Evolutionary conservation across 106 monocot genomes (phyloP).

Genomic region (Acanthochlamys bracteata): DNA sequence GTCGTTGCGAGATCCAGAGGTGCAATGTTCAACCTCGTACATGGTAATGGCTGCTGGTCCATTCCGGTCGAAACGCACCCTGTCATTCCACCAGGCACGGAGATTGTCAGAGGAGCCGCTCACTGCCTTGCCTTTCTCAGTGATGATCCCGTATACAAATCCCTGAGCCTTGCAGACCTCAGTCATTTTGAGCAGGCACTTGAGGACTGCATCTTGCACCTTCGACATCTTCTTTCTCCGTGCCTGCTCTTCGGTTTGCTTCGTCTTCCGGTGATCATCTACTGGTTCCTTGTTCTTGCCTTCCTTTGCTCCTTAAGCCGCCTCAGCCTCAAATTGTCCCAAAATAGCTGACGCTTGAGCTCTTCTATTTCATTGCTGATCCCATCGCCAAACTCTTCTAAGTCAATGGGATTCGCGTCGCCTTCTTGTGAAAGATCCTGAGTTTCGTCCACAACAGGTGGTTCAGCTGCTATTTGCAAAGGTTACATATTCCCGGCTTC

Average conservation of each 20-base stretch:
- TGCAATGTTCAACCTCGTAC: slow-evolving; percentile 11
- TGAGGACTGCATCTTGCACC: slow-evolving; percentile 30
- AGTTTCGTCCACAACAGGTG: too few relatives aligned
- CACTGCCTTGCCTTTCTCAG: slow-evolving; percentile 35
- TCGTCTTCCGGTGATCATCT: slow-evolving; percentile 12
- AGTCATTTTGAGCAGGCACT: slow-evolving; percentile 35
- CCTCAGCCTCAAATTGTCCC: slow-evolving; percentile 27
- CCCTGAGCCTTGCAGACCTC: slow-evolving; percentile 38
- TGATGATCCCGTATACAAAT: slow-evolving; percentile 39
- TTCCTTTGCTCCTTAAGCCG: slow-evolving; percentile 20
- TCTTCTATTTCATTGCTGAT: slow-evolving; percentile 30
- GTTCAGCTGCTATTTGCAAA: too few relatives aligned
- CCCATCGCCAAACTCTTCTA: slow-evolving; percentile 5
- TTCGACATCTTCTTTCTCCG: slow-evolving; percentile 35
- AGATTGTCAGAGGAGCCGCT: slow-evolving; percentile 40
- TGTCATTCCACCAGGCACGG: slow-evolving; percentile 39
- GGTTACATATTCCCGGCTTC: too few relatives aligned
- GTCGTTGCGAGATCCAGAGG: not conserved
- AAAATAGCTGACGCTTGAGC: slow-evolving; percentile 29
- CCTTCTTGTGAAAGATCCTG: too few relatives aligned
- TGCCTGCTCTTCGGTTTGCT: slow-evolving; percentile 30
- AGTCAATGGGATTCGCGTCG: not conserved
- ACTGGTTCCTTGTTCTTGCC: slow-evolving; percentile 17
- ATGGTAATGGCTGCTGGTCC: slow-evolving; percentile 23
- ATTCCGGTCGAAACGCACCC: slow-evolving; percentile 31